These are phyloP conservation scores for Hanseniaspora opuntiae DNA, from an alignment of 805 yeast species.

Conservation along the genomic window DNA sequence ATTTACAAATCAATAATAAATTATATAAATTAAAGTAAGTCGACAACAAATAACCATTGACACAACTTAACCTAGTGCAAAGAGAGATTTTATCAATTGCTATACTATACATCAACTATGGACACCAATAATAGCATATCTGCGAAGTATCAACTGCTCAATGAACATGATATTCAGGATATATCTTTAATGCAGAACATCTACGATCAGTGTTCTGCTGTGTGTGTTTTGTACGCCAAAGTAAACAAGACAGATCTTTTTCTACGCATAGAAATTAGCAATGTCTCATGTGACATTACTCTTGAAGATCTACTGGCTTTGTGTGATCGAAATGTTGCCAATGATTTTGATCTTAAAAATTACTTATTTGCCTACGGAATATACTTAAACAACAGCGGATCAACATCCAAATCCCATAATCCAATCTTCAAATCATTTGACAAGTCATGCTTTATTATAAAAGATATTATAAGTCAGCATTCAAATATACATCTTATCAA, in stretches of 20 bases:
- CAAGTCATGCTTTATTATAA: not conserved
- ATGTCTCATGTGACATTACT: not conserved
- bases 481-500: not conserved
- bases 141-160: not conserved
- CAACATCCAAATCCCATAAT: not conserved
- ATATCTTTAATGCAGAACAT: not conserved
- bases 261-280: not conserved
- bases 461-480: not conserved
- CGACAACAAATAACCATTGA: too few relatives aligned
- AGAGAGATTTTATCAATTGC: too few relatives aligned
- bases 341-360: not conserved
- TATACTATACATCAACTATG: not conserved
- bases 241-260: not conserved
- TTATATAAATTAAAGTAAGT: too few relatives aligned
- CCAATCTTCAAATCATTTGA: constrained; percentile 4
- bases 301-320: not conserved
- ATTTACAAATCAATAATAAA: too few relatives aligned
- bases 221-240: not conserved
- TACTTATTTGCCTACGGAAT: constrained; percentile 4
- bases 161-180: not conserved
- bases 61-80: too few relatives aligned
- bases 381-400: not conserved
- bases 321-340: not conserved
- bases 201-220: not conserved
- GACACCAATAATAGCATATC: not conserved